phyloP scores from a whole-genome alignment of 345 rosid genomes.

The Pugionium cornutum region DNA sequence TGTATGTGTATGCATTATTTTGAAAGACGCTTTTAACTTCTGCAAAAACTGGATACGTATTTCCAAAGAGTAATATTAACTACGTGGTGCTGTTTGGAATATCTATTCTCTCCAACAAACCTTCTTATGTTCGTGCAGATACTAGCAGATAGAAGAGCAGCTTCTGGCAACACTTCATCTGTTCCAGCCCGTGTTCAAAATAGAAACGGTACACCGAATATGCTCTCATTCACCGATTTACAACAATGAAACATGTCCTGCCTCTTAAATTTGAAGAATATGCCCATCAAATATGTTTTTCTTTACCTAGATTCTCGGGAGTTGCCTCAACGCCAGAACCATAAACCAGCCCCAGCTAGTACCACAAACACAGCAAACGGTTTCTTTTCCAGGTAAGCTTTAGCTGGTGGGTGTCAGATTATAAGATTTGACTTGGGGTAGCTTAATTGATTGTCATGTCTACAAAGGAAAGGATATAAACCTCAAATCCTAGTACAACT shows the following conservation, averaged over 20 bases:
- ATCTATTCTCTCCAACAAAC: not conserved
- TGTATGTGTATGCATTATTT: constrained; percentile 5
- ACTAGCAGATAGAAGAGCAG: constrained; percentile 38
- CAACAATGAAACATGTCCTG: not conserved
- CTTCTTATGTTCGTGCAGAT: constrained; percentile 30
- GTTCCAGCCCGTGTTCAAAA: constrained; percentile 46
- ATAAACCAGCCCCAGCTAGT: constrained; percentile 32
- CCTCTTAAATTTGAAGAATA: not conserved
- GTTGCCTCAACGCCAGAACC: constrained; percentile 45
- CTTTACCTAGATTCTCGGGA: constrained; percentile 43
- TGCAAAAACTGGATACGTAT: constrained; percentile 11
- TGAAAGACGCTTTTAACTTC: not conserved
- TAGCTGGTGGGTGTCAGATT: constrained; percentile 1
- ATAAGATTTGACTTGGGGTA: not conserved
- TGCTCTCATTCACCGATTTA: not conserved
- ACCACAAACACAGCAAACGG: constrained; percentile 43
- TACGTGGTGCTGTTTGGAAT: constrained; percentile 9
- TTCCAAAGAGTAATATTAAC: constrained; percentile 3
- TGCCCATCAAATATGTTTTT: not conserved
- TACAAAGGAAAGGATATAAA: not conserved
- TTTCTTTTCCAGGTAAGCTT: constrained; percentile 57
- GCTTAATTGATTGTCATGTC: not conserved
- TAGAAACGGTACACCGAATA: constrained; percentile 44
- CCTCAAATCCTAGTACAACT: not conserved
- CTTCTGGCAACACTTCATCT: constrained; percentile 38